phyloP scores from a whole-genome alignment of 805 yeast species.

The Torulaspora gathmanii region DNA sequence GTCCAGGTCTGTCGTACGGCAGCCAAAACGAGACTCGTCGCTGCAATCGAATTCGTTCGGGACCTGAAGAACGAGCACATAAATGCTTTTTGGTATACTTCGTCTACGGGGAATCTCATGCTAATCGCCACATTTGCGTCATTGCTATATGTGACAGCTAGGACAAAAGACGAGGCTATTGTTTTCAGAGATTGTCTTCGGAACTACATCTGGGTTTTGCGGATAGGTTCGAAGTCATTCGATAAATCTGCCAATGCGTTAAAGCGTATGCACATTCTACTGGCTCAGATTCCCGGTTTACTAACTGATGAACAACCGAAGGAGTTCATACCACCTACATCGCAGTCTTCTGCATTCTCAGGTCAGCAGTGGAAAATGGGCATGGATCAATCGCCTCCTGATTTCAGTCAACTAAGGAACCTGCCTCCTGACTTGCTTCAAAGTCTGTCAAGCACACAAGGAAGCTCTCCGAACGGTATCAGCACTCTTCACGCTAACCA shows the following conservation, averaged over 20 bases:
- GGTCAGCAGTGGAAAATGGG: conserved; percentile 15
- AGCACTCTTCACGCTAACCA: conserved; percentile 4
- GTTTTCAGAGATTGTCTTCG: conserved; percentile 63
- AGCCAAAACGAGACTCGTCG: conserved; percentile 73
- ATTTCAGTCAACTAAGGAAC: conserved; percentile 18
- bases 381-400: conserved; percentile 12
- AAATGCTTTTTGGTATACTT: conserved; percentile 86
- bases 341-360: conserved; percentile 21
- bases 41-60: conserved; percentile 75
- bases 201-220: conserved; percentile 71
- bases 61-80: conserved; percentile 76
- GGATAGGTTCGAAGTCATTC: conserved; percentile 70
- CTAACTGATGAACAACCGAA: conserved; percentile 28
- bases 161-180: conserved; percentile 55
- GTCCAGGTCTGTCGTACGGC: conserved; percentile 74
- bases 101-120: conserved; percentile 72
- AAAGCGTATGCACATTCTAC: conserved; percentile 61
- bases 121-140: conserved; percentile 87
- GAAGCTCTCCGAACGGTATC: conserved; percentile 14
- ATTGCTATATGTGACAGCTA: conserved; percentile 64
- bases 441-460: conserved; percentile 16
- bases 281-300: conserved; percentile 72
- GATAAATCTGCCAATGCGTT: conserved; percentile 75
- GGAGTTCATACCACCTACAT: conserved; percentile 20
- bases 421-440: conserved; percentile 24